A percentile compares a stretch with the other conserved stretches of the same genome.
These are phyloP conservation scores for Mallotus repandus DNA, from an alignment of 441 rosid genomes.

Conservation along the genomic window DNA sequence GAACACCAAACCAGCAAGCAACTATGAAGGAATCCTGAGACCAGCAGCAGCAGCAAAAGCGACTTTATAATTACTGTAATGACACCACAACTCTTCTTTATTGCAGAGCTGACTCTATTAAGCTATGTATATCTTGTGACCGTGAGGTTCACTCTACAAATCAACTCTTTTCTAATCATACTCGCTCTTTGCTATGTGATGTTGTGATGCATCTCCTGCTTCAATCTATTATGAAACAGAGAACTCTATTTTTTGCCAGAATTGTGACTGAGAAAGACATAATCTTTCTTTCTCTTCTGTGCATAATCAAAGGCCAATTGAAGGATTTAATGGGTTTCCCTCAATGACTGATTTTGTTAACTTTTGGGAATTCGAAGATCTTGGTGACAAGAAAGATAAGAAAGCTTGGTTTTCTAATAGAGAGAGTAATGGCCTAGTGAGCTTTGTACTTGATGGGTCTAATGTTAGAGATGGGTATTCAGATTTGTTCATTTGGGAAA, in stretches of 20 bases:
- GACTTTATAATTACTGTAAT: conserved; percentile 77
- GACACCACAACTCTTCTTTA: conserved; percentile 57
- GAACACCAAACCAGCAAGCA: neutral
- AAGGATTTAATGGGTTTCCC: conserved; percentile 74
- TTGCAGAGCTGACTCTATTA: conserved; percentile 88
- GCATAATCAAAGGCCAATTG: conserved; percentile 70
- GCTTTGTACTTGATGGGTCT: conserved; percentile 34
- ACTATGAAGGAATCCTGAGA: conserved; percentile 8
- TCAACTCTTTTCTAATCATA: conserved; percentile 76
- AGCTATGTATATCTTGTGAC: conserved; percentile 84
- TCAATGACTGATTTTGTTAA: conserved; percentile 43
- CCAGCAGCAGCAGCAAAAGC: conserved; percentile 4
- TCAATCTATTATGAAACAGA: conserved; percentile 78
- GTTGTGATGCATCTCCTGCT: conserved; percentile 58
- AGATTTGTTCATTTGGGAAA: conserved; percentile 45
- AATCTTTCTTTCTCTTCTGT: conserved; percentile 26
- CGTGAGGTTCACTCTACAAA: conserved; percentile 81
- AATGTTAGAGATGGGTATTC: conserved; percentile 30
- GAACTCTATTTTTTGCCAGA: conserved; percentile 64
- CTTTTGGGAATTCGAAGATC: conserved; percentile 48
- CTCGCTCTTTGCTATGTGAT: conserved; percentile 78
- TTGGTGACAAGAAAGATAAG: conserved; percentile 31
- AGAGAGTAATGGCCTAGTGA: conserved; percentile 16
- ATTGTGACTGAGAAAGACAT: conserved; percentile 85
- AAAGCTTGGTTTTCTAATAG: conserved; percentile 30